phyloP scores from a whole-genome alignment of 2,329 filamentous ascomycete genomes.

The Acrocalymma vagum region DNA sequence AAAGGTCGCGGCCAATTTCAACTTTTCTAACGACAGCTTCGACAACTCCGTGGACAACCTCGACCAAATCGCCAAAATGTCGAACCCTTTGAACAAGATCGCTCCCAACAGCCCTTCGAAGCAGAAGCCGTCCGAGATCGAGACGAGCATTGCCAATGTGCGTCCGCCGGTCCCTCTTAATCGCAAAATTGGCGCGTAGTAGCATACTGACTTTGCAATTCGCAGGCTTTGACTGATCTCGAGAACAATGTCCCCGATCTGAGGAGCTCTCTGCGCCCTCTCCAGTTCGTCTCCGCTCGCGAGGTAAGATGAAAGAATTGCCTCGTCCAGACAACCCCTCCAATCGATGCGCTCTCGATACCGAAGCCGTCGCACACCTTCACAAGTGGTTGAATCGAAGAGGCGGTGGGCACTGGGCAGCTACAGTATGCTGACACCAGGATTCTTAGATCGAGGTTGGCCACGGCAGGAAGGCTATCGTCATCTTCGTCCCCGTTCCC shows the following conservation, averaged over 20 bases:
- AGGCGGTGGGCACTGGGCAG: conserved; percentile 66
- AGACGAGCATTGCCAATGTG: conserved; percentile 93
- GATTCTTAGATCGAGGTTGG: conserved; percentile 95
- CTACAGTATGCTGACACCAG: conserved; percentile 63
- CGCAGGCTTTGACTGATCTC: conserved; percentile 85
- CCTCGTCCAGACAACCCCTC: conserved; percentile 24
- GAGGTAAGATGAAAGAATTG: conserved; percentile 80
- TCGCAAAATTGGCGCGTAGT: conserved; percentile 4
- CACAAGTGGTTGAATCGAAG: conserved; percentile 51
- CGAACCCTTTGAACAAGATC: conserved; percentile 90
- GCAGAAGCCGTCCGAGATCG: conserved; percentile 95
- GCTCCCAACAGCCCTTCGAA: conserved; percentile 95
- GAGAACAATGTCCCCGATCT: conserved; percentile 99
- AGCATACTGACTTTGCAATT: conserved; percentile 23
- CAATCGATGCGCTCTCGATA: conserved; percentile 35
- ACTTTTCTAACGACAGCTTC: conserved; percentile 28
- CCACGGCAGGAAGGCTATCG: conserved; percentile 99
- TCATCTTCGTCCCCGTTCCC: conserved; percentile 99
- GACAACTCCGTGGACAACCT: conserved; percentile 30
- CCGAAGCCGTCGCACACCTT: conserved; percentile 33
- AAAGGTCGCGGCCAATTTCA: conserved; percentile 13
- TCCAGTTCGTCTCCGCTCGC: conserved; percentile 98
- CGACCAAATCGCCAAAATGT: conserved; percentile 63
- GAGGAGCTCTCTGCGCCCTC: conserved; percentile 92
- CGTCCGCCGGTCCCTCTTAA: conserved; percentile 51